Conservation (phyloP, 2,329 filamentous ascomycete species). For the Neonectria punicea region DNA sequence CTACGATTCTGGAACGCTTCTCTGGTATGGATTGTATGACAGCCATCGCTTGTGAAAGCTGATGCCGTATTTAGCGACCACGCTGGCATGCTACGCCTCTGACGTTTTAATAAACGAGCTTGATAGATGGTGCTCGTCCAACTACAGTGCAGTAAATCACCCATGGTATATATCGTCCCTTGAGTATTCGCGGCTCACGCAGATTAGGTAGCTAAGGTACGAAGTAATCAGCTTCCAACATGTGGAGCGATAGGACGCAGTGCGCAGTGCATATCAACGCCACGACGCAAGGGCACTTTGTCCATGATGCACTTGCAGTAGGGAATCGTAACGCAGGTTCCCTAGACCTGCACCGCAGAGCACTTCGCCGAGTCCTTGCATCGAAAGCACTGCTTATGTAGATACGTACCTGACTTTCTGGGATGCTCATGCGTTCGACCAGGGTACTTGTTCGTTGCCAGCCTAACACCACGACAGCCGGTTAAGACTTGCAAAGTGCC, state of each 20-base stretch:
- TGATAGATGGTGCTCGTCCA: constrained; percentile 5
- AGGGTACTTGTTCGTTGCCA: not conserved
- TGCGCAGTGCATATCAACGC: not conserved
- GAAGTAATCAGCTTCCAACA: not conserved
- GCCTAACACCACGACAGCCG: not conserved
- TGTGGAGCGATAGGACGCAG: constrained; percentile 1
- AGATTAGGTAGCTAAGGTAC: constrained; percentile 2
- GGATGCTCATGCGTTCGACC: not conserved
- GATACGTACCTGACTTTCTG: not conserved
- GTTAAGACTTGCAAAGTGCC: not conserved
- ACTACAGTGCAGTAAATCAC: not conserved
- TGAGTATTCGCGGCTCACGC: constrained; percentile 8
- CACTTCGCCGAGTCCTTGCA: not conserved
- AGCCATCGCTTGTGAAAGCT: not conserved
- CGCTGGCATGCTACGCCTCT: not conserved
- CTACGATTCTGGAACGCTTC: not conserved
- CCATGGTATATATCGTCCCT: not conserved
- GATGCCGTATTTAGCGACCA: not conserved
- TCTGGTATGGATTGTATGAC: not conserved
- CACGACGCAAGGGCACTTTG: not conserved
- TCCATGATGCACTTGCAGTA: not conserved
- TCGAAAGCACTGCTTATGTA: too few species aligned
- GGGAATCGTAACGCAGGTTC: not conserved
- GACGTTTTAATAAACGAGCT: not conserved
- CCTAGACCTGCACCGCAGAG: not conserved